Evolutionary conservation across 2,329 filamentous ascomycete genomes (phyloP).

Genomic region (Neofusicoccum parvum): DNA sequence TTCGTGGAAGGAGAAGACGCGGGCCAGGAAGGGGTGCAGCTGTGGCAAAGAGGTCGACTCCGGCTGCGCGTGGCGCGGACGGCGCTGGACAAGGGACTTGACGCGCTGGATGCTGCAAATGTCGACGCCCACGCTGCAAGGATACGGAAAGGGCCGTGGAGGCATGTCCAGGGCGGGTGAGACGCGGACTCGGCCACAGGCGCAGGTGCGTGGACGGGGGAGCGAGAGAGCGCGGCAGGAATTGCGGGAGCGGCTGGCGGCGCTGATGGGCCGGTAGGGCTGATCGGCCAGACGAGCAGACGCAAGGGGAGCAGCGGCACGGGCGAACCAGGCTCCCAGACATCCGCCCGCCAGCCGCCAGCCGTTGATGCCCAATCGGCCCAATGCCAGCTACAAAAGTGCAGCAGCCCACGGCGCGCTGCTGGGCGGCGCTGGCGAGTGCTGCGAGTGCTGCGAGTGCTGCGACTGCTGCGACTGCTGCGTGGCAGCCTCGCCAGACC

Average conservation of each 20-base stretch:
- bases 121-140: slow-evolving; percentile 74
- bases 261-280: not conserved
- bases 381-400: too few species aligned
- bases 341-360: too few species aligned
- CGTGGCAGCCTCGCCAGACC: too few species aligned
- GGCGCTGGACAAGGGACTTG: slow-evolving; percentile 41
- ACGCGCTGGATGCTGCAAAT: slow-evolving; percentile 73
- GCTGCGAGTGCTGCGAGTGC: too few species aligned
- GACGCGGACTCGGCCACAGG: not conserved
- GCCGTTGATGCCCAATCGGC: too few species aligned
- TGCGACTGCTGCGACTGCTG: too few species aligned
- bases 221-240: not conserved
- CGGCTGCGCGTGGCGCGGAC: not conserved
- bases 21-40: not conserved
- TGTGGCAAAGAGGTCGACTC: not conserved
- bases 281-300: not conserved
- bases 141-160: slow-evolving; percentile 61
- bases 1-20: slow-evolving; percentile 13
- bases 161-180: slow-evolving; percentile 38
- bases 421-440: too few species aligned
- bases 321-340: too few species aligned
- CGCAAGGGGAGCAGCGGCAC: too few species aligned
- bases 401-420: too few species aligned
- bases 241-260: not conserved
- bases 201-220: not conserved